Evolutionary conservation across 495 filamentous ascomycete genomes (phyloP).

Genomic region (Trichoderma orchidacearum): DNA sequence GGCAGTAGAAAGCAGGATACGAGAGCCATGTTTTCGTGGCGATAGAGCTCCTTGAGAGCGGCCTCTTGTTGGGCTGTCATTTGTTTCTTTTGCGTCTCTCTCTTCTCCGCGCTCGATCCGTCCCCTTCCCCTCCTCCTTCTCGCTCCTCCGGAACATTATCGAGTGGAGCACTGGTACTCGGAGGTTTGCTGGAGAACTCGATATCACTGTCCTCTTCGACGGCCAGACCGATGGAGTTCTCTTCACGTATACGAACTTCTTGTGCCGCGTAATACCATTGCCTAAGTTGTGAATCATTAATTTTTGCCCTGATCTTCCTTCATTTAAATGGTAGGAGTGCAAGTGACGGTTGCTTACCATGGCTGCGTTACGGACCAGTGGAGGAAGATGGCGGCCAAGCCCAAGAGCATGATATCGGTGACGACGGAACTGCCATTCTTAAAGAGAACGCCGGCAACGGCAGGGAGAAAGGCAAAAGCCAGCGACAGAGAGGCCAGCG

Average conservation of each 20-base stretch:
- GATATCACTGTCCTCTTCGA: conserved; percentile 33
- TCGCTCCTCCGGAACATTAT: conserved; percentile 27
- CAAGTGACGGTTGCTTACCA: conserved; percentile 44
- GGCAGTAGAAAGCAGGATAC: conserved; percentile 69
- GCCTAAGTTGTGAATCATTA: conserved; percentile 41
- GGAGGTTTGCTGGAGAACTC: conserved; percentile 16
- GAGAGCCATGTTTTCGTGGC: conserved; percentile 62
- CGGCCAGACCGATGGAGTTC: conserved; percentile 27
- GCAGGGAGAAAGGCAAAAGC: conserved; percentile 76
- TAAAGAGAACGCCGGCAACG: conserved; percentile 69
- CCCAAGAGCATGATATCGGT: conserved; percentile 74
- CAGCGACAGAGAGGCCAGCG: conserved; percentile 66
- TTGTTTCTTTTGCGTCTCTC: background rate
- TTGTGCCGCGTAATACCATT: conserved; percentile 83
- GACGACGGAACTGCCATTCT: conserved; percentile 66
- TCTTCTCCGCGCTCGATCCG: background rate
- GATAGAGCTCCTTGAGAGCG: conserved; percentile 52
- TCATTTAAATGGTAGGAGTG: background rate
- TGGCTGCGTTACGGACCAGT: conserved; percentile 84
- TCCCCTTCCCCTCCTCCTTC: background rate
- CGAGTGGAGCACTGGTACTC: conserved; percentile 7
- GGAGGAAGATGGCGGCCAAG: conserved; percentile 72
- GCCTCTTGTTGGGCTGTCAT: conserved; percentile 13
- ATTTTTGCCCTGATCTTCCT: background rate
- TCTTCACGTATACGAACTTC: conserved; percentile 35